Evolutionary conservation across 345 rosid genomes (phyloP), one percentile per base, ranked within the genome.

Genomic region (Linum lewisii): DNA sequence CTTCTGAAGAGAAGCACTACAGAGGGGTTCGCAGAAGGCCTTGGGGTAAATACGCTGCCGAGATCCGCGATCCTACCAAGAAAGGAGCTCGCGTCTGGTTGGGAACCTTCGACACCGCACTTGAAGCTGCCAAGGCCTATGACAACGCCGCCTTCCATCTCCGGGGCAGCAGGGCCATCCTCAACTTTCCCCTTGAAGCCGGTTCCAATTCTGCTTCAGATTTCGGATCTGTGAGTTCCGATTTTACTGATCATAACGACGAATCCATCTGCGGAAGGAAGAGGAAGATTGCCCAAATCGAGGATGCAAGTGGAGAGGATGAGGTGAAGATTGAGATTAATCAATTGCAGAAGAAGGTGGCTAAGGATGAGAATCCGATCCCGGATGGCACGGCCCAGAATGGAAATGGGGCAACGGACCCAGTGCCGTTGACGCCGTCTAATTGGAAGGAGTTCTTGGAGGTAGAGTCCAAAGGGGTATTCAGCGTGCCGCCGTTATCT

Each of bases 21-120:
- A 77, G 96, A 56, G 96, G 98, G 1, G 98, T 88, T 0, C 66
- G 96, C 57, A 73, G 90, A 19, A 68, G 98, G 51, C 98, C 95
- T 1, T 91, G 98, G 96, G 96, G 98, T 0, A 91, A 81, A 60
- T 91, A 68, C 63, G 95, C 95, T 1, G 95, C 96, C 19, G 98
- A 88, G 77, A 88, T 92, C 18, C 84, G 98, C 6, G 96, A 92
- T 66, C 98, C 98, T 5, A 86, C 81, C 62, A 72, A 69, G 38
- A 92, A 92, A 63, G 98, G 98, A 9, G 71, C 86, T 16, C 77
- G 98, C 22, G 75, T 84, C 19, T 92, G 98, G 98, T 84, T 92
- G 9, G 98, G 98, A 15, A 92, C 97, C 0, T 92, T 88, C 63
- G 93, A 92, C 18, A 80, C 83, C 0, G 88, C 89, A 23, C 9